Conservation (phyloP, 208 protist species). For the Leishmania turanica region DNA sequence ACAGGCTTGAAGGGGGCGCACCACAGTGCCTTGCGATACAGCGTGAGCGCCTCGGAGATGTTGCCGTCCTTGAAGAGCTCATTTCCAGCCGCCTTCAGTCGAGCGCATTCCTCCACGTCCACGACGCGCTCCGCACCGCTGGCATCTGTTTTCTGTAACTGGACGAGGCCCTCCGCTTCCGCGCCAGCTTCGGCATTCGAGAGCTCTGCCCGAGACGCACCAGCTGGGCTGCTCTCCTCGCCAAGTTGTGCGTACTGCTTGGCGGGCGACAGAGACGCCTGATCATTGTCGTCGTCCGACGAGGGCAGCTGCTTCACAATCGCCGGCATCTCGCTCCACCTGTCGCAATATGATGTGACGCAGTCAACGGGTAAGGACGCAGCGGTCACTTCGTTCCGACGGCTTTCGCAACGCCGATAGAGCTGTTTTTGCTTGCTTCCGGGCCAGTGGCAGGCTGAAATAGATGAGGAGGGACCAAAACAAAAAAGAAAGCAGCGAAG, state of each 20-base stretch:
- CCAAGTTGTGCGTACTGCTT: neutral
- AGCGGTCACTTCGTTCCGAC: neutral
- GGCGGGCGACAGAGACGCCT: neutral
- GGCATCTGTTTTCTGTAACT: neutral
- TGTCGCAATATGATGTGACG: neutral
- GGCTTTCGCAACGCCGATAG: neutral
- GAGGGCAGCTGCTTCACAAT: conserved; percentile 29
- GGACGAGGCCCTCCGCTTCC: neutral
- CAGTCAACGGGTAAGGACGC: neutral
- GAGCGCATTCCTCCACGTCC: conserved; percentile 57
- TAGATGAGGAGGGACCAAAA: neutral
- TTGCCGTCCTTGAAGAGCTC: conserved; percentile 50
- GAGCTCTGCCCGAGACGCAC: neutral
- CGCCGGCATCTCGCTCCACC: conserved; percentile 19
- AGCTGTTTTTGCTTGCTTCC: neutral
- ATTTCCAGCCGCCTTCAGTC: conserved; percentile 78
- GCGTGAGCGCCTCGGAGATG: conserved; percentile 65
- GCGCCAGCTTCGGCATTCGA: neutral
- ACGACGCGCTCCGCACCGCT: conserved; percentile 19
- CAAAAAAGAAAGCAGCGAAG: neutral
- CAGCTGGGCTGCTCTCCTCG: neutral
- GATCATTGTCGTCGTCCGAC: conserved; percentile 17
- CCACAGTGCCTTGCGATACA: conserved; percentile 70
- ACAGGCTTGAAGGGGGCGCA: conserved; percentile 66
- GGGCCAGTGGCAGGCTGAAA: neutral